These are phyloP conservation scores for Talaromyces adpressus DNA, from an alignment of 495 filamentous ascomycete genomes.

Conservation along the genomic window DNA sequence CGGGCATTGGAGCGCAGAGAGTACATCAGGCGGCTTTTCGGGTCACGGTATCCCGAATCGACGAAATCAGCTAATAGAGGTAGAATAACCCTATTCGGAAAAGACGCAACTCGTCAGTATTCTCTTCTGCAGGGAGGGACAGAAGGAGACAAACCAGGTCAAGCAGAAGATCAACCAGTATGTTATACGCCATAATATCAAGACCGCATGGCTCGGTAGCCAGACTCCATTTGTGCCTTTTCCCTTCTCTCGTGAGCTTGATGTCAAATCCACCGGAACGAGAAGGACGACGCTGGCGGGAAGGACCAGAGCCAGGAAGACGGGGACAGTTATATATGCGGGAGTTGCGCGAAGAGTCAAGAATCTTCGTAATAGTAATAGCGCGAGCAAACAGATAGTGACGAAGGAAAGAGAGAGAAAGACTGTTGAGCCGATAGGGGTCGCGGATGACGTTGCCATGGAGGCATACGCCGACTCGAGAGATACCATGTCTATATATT, in stretches of 20 bases:
- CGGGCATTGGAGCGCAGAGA: constrained; percentile 78
- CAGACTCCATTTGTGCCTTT: constrained; percentile 58
- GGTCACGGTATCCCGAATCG: constrained; percentile 86
- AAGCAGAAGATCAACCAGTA: constrained; percentile 96
- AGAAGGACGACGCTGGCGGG: constrained; percentile 91
- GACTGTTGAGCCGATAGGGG: constrained; percentile 58
- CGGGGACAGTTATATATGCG: constrained; percentile 80
- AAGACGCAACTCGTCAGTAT: not conserved
- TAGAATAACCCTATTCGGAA: constrained; percentile 66
- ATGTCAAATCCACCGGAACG: constrained; percentile 93
- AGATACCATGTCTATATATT: constrained; percentile 3
- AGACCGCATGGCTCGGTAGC: constrained; percentile 59
- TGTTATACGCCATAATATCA: constrained; percentile 83
- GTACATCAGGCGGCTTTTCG: constrained; percentile 71
- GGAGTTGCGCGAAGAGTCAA: constrained; percentile 86
- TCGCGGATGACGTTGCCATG: constrained; percentile 25
- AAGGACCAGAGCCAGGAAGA: constrained; percentile 88
- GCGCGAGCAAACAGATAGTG: constrained; percentile 63
- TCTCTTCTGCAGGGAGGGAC: not conserved
- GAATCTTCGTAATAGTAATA: constrained; percentile 81
- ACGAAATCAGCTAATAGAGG: constrained; percentile 89
- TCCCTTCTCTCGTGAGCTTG: constrained; percentile 61
- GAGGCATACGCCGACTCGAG: constrained; percentile 4
- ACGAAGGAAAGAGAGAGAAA: constrained; percentile 68
- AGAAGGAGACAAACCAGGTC: constrained; percentile 61